Conservation (phyloP, 2,329 filamentous ascomycete species). For the Botrytis pseudocinerea region DNA sequence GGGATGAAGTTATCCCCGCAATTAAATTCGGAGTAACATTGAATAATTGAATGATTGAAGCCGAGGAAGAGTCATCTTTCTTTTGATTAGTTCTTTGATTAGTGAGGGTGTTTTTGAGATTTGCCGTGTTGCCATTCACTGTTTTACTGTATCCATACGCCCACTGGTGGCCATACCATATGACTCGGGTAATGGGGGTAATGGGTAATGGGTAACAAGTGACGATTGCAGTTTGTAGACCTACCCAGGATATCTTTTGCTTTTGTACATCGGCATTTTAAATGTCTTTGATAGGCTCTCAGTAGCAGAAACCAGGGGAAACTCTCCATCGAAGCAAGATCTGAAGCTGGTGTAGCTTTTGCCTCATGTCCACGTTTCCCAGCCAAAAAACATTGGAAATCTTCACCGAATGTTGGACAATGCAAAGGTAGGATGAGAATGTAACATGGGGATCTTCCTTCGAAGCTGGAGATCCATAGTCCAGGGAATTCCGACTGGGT, state of each 20-base stretch:
- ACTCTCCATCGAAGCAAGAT: neutral
- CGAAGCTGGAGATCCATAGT: neutral
- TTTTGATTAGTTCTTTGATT: neutral
- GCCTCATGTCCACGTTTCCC: neutral
- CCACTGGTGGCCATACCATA: neutral
- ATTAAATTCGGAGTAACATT: neutral
- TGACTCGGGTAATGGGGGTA: neutral
- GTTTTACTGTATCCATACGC: neutral
- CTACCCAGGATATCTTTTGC: neutral
- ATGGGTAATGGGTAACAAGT: neutral
- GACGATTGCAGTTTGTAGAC: neutral
- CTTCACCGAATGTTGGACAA: neutral
- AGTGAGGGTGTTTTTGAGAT: neutral
- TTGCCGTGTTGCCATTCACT: neutral
- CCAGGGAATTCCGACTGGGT: neutral
- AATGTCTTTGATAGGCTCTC: neutral
- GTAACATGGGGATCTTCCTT: neutral
- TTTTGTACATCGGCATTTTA: neutral
- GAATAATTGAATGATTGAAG: neutral
- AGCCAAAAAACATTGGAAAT: neutral
- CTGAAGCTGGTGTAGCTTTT: neutral
- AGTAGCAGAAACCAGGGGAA: neutral
- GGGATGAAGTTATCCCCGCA: slow-evolving; percentile 16
- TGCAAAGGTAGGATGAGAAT: too few species aligned
- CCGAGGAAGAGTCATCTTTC: slow-evolving; percentile 5